These are phyloP conservation scores for Lasiodiplodia theobromae DNA, from an alignment of 2,329 filamentous ascomycete genomes.

Conservation along the genomic window DNA sequence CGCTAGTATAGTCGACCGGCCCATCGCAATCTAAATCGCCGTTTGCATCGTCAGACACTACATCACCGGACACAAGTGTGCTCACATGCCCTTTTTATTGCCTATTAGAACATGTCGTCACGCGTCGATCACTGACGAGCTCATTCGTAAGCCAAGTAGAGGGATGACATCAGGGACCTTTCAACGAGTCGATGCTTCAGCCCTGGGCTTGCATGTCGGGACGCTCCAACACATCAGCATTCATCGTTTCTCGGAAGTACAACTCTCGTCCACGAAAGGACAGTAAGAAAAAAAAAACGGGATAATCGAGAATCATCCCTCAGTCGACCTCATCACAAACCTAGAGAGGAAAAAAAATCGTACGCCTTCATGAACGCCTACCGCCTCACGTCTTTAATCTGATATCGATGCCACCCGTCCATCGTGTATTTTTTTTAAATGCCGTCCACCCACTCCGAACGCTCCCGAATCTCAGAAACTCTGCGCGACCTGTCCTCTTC, in stretches of 20 bases:
- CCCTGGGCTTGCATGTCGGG: background rate
- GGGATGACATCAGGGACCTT: no score
- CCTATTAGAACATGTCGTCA: no score
- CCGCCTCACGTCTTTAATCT: background rate
- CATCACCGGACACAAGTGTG: no score
- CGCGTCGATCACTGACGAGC: no score
- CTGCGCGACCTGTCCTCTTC: background rate
- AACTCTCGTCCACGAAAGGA: background rate
- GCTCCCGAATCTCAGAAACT: no score
- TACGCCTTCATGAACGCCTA: conserved; percentile 9
- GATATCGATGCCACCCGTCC: background rate
- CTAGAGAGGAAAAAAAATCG: background rate
- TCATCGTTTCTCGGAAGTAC: background rate
- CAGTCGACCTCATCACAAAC: background rate
- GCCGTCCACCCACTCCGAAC: no score
- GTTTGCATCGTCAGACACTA: no score
- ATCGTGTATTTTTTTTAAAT: background rate
- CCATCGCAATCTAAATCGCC: no score
- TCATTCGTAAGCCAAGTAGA: no score
- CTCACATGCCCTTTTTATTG: no score
- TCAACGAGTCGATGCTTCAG: no score
- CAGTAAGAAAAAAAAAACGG: background rate
- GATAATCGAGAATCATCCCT: background rate
- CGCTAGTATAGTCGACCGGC: no score
- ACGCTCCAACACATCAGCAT: background rate